Base-by-base conservation (phyloP, 164 flowering plant genomes). In the Chimonanthus salicifolius region DNA sequence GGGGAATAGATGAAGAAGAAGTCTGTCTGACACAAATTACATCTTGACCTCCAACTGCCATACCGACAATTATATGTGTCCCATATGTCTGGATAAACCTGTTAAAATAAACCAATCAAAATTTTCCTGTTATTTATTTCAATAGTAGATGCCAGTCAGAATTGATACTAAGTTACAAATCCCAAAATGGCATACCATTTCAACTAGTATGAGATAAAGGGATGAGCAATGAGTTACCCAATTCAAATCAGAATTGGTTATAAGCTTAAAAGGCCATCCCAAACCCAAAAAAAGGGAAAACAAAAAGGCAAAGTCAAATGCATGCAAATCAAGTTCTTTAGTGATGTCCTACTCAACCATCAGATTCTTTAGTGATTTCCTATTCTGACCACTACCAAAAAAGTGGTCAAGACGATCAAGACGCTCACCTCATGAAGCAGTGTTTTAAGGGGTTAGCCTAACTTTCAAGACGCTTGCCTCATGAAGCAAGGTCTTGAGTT, bases 21-120 rank as follows among this genome's bases (percentile, higher is more conserved):
- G 64, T 86, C 81, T 93, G 97, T 71, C 88, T 87, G 43, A 89
- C 85, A 77, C 89, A 93, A 47, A 93, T 68, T 76, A 93, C 71
- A 85, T 93, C 97, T 76, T 90, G 94, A 77, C 98, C 98, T 71
- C 98, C 98, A 80, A 91, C 78, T 44, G 85, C 90, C 89, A 89
- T 81, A 64, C 98, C 98, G 20, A 92, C 89, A 68, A 92, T 84
- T 73, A 92, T 84, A 72, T 92, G 98, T 50, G 98, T 92, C 68
- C 98, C 98, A 78, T 87, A 92, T n/a, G 84, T 86, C 74, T 78
- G 85, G 80, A 91, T 91, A 79, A 92, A 92, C 86, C 97, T 92
- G 89, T 64, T 4, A 72, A 73, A 6, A 58, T 58, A 68, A 60
- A 9, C 48, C 47, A 6, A 16, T 65, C 74, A 72, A 58, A 74